phyloP scores from a whole-genome alignment of 768 basidiomycete genomes.

The Psilocybe sp. region DNA sequence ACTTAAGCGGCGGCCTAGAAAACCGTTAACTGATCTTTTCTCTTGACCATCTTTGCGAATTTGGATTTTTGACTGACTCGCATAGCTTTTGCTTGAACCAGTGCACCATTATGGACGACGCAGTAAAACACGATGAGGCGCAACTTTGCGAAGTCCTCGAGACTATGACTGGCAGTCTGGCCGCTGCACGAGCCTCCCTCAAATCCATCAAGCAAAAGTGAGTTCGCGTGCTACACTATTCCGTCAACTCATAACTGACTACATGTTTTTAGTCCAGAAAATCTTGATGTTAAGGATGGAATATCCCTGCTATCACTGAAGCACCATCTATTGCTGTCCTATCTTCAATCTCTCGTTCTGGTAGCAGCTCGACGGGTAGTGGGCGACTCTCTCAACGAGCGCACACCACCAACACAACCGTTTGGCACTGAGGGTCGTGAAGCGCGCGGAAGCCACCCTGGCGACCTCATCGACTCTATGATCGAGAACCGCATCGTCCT shows the following conservation, averaged over 20 bases:
- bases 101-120: conserved; percentile 15
- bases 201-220: conserved; percentile 56
- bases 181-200: conserved; percentile 56
- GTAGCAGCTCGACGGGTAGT: conserved; percentile 66
- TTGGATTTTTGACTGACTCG: conserved; percentile 7
- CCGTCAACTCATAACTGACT: conserved; percentile 6
- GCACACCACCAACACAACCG: conserved; percentile 44
- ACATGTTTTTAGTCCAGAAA: conserved; percentile 20
- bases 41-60: conserved; percentile 3
- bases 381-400: conserved; percentile 57
- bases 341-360: conserved; percentile 80
- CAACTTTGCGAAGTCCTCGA: conserved; percentile 33
- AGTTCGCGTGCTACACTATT: conserved; percentile 17
- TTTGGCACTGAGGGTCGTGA: conserved; percentile 54
- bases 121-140: conserved; percentile 17
- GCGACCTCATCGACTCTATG: conserved; percentile 78
- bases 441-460: conserved; percentile 53
- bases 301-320: conserved; percentile 91
- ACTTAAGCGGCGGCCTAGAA: conserved; percentile 49
- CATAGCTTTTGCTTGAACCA: background rate
- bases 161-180: conserved; percentile 62
- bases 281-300: conserved; percentile 62
- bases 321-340: conserved; percentile 79
- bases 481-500: conserved; percentile 79
- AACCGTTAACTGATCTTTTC: conserved; percentile 45